Evolutionary conservation across 495 filamentous ascomycete genomes (phyloP), one percentile per base, ranked within the genome.

Genomic region (Tuber calosporum): DNA sequence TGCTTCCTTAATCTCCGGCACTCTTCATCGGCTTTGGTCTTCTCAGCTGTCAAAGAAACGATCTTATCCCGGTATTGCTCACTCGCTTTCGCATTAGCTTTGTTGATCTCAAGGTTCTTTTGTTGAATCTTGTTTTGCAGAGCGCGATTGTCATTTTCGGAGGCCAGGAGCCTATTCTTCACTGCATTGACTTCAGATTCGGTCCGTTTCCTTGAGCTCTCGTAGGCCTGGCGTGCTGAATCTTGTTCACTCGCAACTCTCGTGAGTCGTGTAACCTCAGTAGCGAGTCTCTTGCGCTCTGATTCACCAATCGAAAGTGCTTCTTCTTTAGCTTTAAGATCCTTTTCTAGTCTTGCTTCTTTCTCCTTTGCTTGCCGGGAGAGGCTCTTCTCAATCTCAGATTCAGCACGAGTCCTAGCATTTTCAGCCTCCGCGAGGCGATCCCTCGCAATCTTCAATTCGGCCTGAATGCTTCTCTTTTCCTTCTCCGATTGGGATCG

Each of bases 141-240:
- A 45, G 93, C 89, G n/a, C 92, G 90, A 79, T 98, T 98, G 83
- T 98, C 95, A 79, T 98, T 97, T 79, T 99, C 95, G 0, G 95
- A 98, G 40, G 95, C 95, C 19, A 90, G 88, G 69, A 99, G 86
- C 40, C 95, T 90, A 72, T 94, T 94, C 80, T 94, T 96, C 53
- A 97, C 87, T 1, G 94, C 97, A 43, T 93, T 90, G n/a, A 97
- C 86, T 81, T 99, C 95, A 62, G 92, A 87, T 81, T 97, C 94
- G 8, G 97, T 84, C 9, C 96, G 90, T 22, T 77, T 82, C 37
- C 80, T 72, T 39, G 80, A 75, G 34, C 72, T 74, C 68, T 82
- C 80, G 53, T 81, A 79, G n/a, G 74, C 71, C 80, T 97, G 93
- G 80, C 97, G 97, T 66, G 94, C 90, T 78, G 96, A 90, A 82